Evolutionary conservation across 2,329 filamentous ascomycete species (phyloP).

Genomic region (Blumeria hordei): DNA sequence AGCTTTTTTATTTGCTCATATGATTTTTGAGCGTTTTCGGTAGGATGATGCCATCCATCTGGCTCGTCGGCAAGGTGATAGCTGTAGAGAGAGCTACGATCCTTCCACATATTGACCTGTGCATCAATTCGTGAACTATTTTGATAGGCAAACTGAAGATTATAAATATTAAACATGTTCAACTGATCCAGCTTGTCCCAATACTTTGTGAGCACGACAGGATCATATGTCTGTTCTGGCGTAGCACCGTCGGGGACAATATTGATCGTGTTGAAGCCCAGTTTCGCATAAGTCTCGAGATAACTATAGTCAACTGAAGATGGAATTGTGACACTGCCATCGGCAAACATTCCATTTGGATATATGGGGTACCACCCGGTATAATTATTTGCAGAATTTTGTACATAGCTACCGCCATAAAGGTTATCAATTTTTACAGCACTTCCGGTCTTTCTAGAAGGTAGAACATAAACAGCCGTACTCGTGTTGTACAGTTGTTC

Average conservation of each 20-base stretch:
- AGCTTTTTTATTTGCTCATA: constrained; percentile 21
- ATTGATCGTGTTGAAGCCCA: constrained; percentile 23
- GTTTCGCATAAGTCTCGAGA: constrained; percentile 17
- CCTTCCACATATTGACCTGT: constrained; percentile 11
- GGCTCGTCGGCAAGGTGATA: constrained; percentile 29
- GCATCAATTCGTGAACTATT: constrained; percentile 17
- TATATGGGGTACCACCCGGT: constrained; percentile 17
- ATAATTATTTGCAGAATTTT: constrained; percentile 14
- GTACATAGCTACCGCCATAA: constrained; percentile 21
- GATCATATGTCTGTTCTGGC: constrained; percentile 17
- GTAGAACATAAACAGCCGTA: constrained; percentile 19
- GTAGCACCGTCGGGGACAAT: constrained; percentile 17
- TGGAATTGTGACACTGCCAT: constrained; percentile 10
- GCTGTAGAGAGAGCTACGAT: constrained; percentile 21
- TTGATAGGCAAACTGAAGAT: constrained; percentile 12
- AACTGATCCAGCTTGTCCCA: constrained; percentile 20
- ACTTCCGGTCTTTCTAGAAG: constrained; percentile 20
- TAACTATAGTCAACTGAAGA: constrained; percentile 14
- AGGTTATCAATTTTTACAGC: constrained; percentile 23
- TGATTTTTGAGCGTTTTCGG: constrained; percentile 20
- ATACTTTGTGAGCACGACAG: constrained; percentile 16
- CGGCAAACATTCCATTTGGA: constrained; percentile 22
- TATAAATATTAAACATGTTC: constrained; percentile 22
- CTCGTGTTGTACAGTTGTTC: constrained; percentile 16
- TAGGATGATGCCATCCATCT: constrained; percentile 17